Conservation (phyloP, 192 early-diverging fungal species). For the Spinellus fusiger region DNA sequence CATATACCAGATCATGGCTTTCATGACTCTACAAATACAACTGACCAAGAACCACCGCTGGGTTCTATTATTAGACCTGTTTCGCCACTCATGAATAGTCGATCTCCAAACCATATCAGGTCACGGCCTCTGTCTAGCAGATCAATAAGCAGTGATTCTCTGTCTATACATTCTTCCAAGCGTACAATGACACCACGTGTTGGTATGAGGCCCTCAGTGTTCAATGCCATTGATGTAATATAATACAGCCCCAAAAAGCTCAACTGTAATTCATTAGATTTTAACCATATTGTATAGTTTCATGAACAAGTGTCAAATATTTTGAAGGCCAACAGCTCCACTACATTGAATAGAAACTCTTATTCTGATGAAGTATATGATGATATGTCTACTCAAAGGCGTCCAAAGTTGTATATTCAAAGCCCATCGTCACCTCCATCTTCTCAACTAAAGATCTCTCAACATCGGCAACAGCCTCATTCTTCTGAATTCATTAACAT, state of each 20-base stretch:
- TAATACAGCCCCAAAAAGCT: not conserved
- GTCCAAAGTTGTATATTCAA: not conserved
- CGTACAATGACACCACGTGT: slow-evolving; percentile 22
- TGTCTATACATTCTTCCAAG: slow-evolving; percentile 6
- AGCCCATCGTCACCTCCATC: not conserved
- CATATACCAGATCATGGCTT: slow-evolving; percentile 11
- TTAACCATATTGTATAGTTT: slow-evolving; percentile 9
- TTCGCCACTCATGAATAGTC: slow-evolving; percentile 4
- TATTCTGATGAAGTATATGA: not conserved
- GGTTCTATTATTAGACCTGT: slow-evolving; percentile 19
- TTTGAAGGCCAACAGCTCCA: slow-evolving; percentile 6
- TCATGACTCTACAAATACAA: not conserved
- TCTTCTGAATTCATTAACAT: too few relatives aligned
- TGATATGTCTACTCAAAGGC: not conserved
- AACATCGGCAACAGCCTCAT: too few relatives aligned
- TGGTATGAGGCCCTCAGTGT: slow-evolving; percentile 41
- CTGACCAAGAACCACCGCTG: slow-evolving; percentile 3
- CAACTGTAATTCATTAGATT: not conserved
- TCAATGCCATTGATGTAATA: slow-evolving; percentile 47
- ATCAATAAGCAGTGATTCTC: slow-evolving; percentile 8
- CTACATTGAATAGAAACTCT: not conserved
- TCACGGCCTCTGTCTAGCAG: slow-evolving; percentile 3
- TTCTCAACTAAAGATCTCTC: too few relatives aligned
- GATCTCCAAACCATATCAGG: not conserved
- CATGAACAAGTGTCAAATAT: slow-evolving; percentile 19